phyloP scores from a whole-genome alignment of 148 eudicot species.

The Mesembryanthemum crystallinum region DNA sequence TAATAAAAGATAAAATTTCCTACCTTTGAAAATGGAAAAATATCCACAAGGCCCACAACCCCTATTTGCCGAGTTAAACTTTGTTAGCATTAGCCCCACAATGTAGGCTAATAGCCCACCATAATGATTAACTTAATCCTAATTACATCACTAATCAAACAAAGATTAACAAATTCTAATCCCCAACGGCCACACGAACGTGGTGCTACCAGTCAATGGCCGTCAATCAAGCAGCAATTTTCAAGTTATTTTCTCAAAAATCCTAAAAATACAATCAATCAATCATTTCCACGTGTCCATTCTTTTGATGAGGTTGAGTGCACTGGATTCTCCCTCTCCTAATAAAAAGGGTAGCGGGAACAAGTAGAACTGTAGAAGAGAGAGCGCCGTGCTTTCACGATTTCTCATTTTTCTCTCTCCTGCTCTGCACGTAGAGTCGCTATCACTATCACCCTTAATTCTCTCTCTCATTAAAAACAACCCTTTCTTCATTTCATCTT shows the following conservation, averaged over 20 bases:
- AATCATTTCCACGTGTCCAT: slow-evolving; percentile 13
- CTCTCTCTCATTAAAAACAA: slow-evolving; percentile 8
- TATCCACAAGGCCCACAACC: neutral
- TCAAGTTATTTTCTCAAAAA: slow-evolving; percentile 1
- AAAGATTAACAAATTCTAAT: neutral
- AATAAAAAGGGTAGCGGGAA: neutral
- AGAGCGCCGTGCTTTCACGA: slow-evolving; percentile 29
- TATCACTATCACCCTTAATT: neutral
- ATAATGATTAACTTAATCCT: neutral
- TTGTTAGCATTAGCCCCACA: slow-evolving; percentile 15
- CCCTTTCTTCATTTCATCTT: neutral
- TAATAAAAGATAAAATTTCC: too few relatives aligned
- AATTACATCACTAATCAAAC: neutral
- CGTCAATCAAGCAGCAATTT: slow-evolving; percentile 35
- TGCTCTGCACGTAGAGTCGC: slow-evolving; percentile 2
- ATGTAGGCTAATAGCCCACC: slow-evolving; percentile 4
- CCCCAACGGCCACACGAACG: slow-evolving; percentile 21
- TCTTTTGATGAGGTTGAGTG: neutral
- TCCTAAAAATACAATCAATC: neutral
- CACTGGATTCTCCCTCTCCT: slow-evolving; percentile 2
- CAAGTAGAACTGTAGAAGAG: neutral
- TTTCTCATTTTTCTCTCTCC: neutral
- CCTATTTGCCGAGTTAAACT: slow-evolving; percentile 18
- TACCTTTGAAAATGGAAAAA: neutral
- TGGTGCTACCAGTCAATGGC: slow-evolving; percentile 28